phyloP scores from a whole-genome alignment of 2,329 filamentous ascomycete genomes.

The Berkeleyomyces rouxiae region DNA sequence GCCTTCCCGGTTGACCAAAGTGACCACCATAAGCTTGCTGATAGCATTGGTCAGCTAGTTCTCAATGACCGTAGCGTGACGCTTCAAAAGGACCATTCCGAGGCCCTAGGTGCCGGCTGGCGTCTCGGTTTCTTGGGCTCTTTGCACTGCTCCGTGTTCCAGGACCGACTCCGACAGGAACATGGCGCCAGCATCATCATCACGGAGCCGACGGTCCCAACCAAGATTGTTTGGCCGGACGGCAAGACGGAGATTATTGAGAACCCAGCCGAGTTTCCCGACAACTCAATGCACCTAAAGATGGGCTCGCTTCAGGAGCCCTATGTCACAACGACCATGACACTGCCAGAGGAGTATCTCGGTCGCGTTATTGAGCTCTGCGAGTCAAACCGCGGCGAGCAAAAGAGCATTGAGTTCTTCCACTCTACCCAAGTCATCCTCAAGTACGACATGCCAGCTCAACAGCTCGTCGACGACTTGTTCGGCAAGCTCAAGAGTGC shows the following conservation, averaged over 20 bases:
- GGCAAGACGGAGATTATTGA: conserved; percentile 39
- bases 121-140: conserved; percentile 90
- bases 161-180: conserved; percentile 85
- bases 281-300: conserved; percentile 22
- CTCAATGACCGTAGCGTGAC: conserved; percentile 93
- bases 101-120: conserved; percentile 87
- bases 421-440: conserved; percentile 84
- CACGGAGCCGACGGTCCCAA: conserved; percentile 87
- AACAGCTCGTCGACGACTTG: conserved; percentile 87
- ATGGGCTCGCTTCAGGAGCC: conserved; percentile 34
- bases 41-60: conserved; percentile 84
- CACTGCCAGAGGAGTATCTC: conserved; percentile 82
- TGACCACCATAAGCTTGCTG: conserved; percentile 73
- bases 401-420: conserved; percentile 81
- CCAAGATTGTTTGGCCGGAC: conserved; percentile 55
- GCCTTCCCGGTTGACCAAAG: conserved; percentile 86
- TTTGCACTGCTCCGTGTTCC: conserved; percentile 95
- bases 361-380: conserved; percentile 92
- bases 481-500: conserved; percentile 91
- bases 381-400: conserved; percentile 73
- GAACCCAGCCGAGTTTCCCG: conserved; percentile 75
- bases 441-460: conserved; percentile 75
- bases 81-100: conserved; percentile 82
- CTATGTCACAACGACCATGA: conserved; percentile 64
- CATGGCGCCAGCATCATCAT: conserved; percentile 93